Evolutionary conservation across 2,329 filamentous ascomycete genomes (phyloP), one percentile per base, ranked within the genome.

Genomic region (Aspergillus quadrilineatus): DNA sequence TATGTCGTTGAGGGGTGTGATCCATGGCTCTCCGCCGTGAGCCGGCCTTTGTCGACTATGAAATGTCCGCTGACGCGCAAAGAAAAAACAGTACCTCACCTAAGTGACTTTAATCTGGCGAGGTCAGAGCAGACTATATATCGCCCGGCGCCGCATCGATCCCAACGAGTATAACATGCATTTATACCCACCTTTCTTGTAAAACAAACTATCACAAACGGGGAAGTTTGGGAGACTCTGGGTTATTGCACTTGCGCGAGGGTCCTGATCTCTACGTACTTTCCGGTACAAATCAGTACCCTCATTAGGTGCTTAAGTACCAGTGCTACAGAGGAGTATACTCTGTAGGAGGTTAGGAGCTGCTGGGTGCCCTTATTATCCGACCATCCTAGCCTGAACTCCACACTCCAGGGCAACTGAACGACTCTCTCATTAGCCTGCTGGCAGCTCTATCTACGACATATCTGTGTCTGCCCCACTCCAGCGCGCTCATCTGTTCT

Each of bases 401-500:
- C 50, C 39, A 48, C 50, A 41, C 28, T 41, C 12, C 50, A 44
- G 41, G 41, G 48, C 50, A 30, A 17, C 29, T 29, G 50, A 46
- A 49, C 44, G 42, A 43, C 55, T 42, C 3, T 42, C n/a, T 50
- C 47, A 47, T 50, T 30, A 12, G 36, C 42, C 32, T 53, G 44
- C 50, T 51, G 30, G 32, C 43, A 53, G 34, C 26, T 46, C 44
- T 47, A 47, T 43, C 44, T 55, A 37, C 34, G 5, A 14, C 10
- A 37, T 37, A 45, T 50, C 50, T 53, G 44, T 39, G 28, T 32
- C 32, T 42, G 42, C 55, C 55, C 55, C 56, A 59, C 56, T 52
- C 48, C 29, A 39, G 37, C 22, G 39, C 41, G 41, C 29, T 56
- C 26, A 17, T 29, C 53, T 50, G 42, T 14, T 48, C 45, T 46